Base-by-base conservation (phyloP, 1,284 basidiomycete species). In the Ceratobasidium sp. region DNA sequence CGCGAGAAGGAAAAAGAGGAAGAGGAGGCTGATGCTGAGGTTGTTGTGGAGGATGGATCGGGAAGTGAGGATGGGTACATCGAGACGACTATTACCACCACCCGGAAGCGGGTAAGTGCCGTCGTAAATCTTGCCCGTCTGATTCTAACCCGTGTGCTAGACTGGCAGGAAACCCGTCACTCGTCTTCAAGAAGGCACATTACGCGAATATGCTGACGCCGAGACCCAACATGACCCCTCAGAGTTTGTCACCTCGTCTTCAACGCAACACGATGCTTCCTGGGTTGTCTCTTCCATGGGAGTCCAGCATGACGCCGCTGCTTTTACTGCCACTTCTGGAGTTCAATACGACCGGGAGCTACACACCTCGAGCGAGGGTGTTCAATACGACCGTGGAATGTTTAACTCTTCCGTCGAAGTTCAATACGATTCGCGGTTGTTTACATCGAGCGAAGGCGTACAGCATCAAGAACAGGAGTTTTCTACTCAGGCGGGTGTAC, bases 31-130 rank as follows among this genome's bases (percentile, higher is more conserved):
- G 70, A 66, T 36, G 71, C 68, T n/a, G 73, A 72, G 1, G 71
- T 70, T 14, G 76, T 75, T 23, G 71, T 58, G 8, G 77, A 79
- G 70, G 80, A 77, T 11, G 85, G 85, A 3, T 78, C 79, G 36
- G 80, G 82, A 23, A 81, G 86, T 66, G 86, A 84, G 21, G 90
- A 82, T 19, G 84, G 82, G 8, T 78, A 90, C 30, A 68, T 72
- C 23, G 70, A 72, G 58, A 72, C 72, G 76, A 91, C 89, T 1
- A 90, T 92, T 73, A 91, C 92, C 72, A 91, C 88, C 1, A 81
- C 89, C 68, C 88, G 84, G 73, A 90, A 87, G 77, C 79, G 86
- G 80, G 89, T 89, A 74, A 27, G 86, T 79, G 16, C 19, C 9
- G 42, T 19, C 59, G 33, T 68, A 50, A 60, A 70, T 47, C 29